Evolutionary conservation across 305 asterid species (phyloP).

Genomic region (Fraxinus greggii): DNA sequence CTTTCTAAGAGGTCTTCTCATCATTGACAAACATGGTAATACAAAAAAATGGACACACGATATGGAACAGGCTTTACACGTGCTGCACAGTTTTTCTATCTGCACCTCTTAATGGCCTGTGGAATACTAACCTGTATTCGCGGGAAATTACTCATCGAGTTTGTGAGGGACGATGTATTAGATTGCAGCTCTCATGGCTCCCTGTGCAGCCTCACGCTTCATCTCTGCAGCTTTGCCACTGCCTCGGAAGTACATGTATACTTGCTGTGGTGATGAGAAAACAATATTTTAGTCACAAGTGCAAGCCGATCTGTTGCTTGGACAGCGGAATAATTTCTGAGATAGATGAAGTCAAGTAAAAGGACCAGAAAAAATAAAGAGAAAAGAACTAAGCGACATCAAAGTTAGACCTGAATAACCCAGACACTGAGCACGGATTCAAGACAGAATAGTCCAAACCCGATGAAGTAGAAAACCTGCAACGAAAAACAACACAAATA

Average conservation of each 20-base stretch:
- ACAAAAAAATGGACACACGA: constrained; percentile 18
- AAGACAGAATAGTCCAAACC: constrained; percentile 80
- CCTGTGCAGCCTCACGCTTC: constrained; percentile 80
- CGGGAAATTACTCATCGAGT: not conserved
- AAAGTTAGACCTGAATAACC: constrained; percentile 74
- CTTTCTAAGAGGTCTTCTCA: not conserved
- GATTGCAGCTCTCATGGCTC: constrained; percentile 65
- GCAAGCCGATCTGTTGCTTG: not conserved
- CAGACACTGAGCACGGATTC: constrained; percentile 77
- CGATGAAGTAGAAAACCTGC: constrained; percentile 88
- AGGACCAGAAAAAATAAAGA: not conserved
- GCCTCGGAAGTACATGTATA: constrained; percentile 91
- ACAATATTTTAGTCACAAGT: not conserved
- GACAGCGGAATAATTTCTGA: not conserved
- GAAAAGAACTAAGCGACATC: not conserved
- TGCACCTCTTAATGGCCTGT: not conserved
- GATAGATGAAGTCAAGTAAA: not conserved
- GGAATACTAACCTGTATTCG: not conserved
- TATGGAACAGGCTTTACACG: not conserved
- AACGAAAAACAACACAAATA: not conserved
- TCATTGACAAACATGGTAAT: not conserved
- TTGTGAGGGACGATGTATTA: constrained; percentile 16
- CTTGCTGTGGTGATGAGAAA: constrained; percentile 62
- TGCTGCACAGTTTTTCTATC: not conserved
- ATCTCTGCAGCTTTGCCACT: constrained; percentile 80